Evolutionary conservation across 257 asterid genomes (phyloP).

Genomic region (Ballota nigra): DNA sequence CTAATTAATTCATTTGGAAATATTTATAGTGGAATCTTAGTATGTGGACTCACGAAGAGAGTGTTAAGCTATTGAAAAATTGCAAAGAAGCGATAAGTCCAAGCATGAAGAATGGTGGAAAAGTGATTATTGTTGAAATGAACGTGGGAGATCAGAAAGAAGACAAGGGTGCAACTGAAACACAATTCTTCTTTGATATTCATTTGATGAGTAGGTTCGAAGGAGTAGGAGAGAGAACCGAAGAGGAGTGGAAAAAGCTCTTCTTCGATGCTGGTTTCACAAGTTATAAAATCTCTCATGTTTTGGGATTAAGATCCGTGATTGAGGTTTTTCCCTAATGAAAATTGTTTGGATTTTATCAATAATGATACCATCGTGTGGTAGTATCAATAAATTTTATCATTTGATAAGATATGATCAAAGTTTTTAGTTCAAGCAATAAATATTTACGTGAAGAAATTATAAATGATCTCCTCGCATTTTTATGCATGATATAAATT

Average conservation of each 20-base stretch:
- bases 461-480: too few relatives aligned
- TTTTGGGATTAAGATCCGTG: too few relatives aligned
- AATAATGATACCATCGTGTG: too few relatives aligned
- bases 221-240: slow-evolving; percentile 11
- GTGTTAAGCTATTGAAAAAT: background rate
- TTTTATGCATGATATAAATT: too few relatives aligned
- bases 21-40: background rate
- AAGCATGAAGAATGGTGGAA: background rate
- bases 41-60: background rate
- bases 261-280: background rate
- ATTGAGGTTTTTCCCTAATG: too few relatives aligned
- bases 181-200: background rate
- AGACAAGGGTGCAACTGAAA: background rate
- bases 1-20: too few relatives aligned
- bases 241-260: slow-evolving; percentile 10
- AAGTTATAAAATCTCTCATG: background rate
- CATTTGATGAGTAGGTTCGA: background rate
- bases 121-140: slow-evolving; percentile 14
- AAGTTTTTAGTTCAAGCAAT: too few relatives aligned
- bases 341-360: too few relatives aligned
- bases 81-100: slow-evolving; percentile 9
- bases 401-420: too few relatives aligned
- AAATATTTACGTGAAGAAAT: too few relatives aligned
- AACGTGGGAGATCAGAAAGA: background rate
- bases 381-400: too few relatives aligned